Evolutionary conservation across 2,329 filamentous ascomycete species (phyloP).

Genomic region (Xylaria sp.): DNA sequence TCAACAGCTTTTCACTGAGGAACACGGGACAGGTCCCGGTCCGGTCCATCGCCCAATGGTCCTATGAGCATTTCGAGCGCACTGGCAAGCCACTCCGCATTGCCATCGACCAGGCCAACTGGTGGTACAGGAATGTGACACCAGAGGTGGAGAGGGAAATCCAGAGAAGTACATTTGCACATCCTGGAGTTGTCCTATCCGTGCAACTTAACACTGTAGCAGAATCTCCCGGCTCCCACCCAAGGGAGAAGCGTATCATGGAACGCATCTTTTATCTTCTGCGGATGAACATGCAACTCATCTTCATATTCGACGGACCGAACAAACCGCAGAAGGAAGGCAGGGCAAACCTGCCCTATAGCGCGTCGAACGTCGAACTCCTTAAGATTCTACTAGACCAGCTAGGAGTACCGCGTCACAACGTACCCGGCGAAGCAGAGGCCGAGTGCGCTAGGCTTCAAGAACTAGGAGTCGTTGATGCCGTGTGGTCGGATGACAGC

Average conservation of each 20-base stretch:
- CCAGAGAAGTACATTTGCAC: constrained; percentile 15
- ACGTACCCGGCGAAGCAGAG: constrained; percentile 51
- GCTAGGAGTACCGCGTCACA: constrained; percentile 45
- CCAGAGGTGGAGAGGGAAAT: constrained; percentile 21
- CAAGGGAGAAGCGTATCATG: constrained; percentile 27
- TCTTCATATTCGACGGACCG: constrained; percentile 59
- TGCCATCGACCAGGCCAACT: constrained; percentile 29
- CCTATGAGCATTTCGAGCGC: constrained; percentile 27
- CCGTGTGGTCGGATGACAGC: constrained; percentile 51
- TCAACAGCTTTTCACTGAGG: constrained; percentile 25
- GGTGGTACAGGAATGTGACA: constrained; percentile 27
- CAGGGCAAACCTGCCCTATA: constrained; percentile 36
- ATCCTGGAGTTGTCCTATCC: constrained; percentile 9
- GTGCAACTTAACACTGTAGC: neutral
- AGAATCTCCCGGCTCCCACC: constrained; percentile 28
- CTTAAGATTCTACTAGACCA: constrained; percentile 40
- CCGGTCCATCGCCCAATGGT: constrained; percentile 23
- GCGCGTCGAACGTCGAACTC: constrained; percentile 37
- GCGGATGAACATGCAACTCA: constrained; percentile 45
- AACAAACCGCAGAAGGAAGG: constrained; percentile 37
- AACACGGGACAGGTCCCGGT: constrained; percentile 15
- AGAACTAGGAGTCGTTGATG: constrained; percentile 47
- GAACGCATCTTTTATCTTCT: constrained; percentile 49
- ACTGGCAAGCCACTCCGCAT: constrained; percentile 30
- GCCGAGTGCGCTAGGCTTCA: constrained; percentile 52